These are phyloP conservation scores for Mycena albidolilacea DNA, from an alignment of 768 basidiomycete genomes.

Conservation along the genomic window DNA sequence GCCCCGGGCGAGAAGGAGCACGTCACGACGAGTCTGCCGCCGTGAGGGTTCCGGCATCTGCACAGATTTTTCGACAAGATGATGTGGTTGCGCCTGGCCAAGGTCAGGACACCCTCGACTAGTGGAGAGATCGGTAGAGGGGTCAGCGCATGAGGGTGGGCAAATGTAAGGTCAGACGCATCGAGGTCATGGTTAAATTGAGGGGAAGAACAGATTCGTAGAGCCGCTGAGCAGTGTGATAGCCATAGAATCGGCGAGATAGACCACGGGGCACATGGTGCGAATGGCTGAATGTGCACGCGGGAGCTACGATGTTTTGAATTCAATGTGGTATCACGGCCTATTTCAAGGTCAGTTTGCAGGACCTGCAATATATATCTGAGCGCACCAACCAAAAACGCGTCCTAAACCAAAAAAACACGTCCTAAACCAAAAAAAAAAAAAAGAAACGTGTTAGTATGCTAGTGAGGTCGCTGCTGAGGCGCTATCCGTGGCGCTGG, in stretches of 20 bases:
- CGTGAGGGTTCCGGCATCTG: slow-evolving; percentile 20
- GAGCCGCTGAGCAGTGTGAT: slow-evolving; percentile 44
- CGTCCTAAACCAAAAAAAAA: no score
- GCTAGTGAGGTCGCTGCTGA: no score
- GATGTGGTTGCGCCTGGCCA: slow-evolving; percentile 30
- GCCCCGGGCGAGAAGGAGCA: slow-evolving; percentile 29
- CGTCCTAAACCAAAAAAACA: no score
- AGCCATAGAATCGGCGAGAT: slow-evolving; percentile 44
- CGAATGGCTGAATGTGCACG: slow-evolving; percentile 52
- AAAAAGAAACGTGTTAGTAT: no score
- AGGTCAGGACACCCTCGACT: slow-evolving; percentile 30
- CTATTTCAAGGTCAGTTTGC: no score
- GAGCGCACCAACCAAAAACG: no score
- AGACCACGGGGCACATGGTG: slow-evolving; percentile 38
- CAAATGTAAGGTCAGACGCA: slow-evolving; percentile 71
- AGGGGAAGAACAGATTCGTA: slow-evolving; percentile 70
- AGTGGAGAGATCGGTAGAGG: slow-evolving; percentile 30
- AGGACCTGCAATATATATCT: no score
- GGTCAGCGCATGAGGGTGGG: slow-evolving; percentile 66
- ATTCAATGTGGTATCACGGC: no score
- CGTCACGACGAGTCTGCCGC: slow-evolving; percentile 29
- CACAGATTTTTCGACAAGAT: slow-evolving; percentile 33
- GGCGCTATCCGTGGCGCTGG: no score
- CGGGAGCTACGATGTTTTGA: slow-evolving; percentile 29
- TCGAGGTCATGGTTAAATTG: slow-evolving; percentile 71